Percentiles rank a stretch among this genome's conserved stretches.
phyloP scores from a whole-genome alignment of 2,329 filamentous ascomycete genomes.

The Aspergillus texensis region DNA sequence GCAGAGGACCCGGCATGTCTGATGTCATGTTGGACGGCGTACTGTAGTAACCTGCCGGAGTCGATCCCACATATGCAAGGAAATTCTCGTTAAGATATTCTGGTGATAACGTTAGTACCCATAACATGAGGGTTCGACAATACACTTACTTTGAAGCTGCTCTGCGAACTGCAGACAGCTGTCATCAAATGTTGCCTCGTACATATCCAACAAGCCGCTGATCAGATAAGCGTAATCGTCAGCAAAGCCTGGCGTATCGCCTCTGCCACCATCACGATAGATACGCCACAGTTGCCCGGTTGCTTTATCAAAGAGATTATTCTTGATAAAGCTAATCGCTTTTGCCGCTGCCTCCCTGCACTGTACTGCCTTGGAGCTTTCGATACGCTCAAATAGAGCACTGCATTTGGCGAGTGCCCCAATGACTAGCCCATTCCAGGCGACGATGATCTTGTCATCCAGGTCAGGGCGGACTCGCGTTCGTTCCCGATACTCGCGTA shows the following conservation, averaged over 20 bases:
- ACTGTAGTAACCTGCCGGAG: conserved; percentile 45
- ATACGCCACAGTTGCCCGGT: conserved; percentile 71
- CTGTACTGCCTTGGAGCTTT: conserved; percentile 57
- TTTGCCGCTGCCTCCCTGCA: conserved; percentile 69
- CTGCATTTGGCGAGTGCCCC: conserved; percentile 76
- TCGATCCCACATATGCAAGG: conserved; percentile 62
- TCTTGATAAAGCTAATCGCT: conserved; percentile 72
- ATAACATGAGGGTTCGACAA: neutral
- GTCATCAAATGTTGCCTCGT: conserved; percentile 78
- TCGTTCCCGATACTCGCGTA: conserved; percentile 71
- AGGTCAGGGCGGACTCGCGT: conserved; percentile 75
- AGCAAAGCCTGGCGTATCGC: conserved; percentile 73
- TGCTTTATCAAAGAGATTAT: conserved; percentile 69
- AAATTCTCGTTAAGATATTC: conserved; percentile 76
- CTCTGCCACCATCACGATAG: conserved; percentile 66
- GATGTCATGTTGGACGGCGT: conserved; percentile 54
- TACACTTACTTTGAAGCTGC: conserved; percentile 67
- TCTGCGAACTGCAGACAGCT: conserved; percentile 79
- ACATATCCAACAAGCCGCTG: conserved; percentile 79
- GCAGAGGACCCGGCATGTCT: conserved; percentile 63
- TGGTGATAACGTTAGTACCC: conserved; percentile 34
- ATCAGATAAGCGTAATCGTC: conserved; percentile 95
- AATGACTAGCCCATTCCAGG: conserved; percentile 88
- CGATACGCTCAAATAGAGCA: conserved; percentile 65
- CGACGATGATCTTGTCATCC: conserved; percentile 85